phyloP scores from a whole-genome alignment of 768 basidiomycete genomes.

The Panus rudis region DNA sequence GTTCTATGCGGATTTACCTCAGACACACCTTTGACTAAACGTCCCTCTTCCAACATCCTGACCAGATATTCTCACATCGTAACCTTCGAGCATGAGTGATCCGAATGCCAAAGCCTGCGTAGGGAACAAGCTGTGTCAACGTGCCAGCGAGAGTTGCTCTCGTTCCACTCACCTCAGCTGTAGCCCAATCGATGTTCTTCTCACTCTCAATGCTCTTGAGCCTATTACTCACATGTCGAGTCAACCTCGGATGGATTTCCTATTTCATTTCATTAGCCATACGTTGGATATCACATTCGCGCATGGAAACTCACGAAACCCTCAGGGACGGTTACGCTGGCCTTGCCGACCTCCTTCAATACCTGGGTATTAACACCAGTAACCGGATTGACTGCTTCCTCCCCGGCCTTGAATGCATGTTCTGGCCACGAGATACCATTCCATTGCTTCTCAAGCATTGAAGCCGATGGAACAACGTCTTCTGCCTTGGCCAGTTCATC shows the following conservation, averaged over 20 bases:
- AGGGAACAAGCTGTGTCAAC: not conserved
- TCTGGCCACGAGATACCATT: constrained; percentile 50
- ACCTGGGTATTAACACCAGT: constrained; percentile 57
- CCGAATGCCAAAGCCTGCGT: constrained; percentile 81
- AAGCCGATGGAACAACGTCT: constrained; percentile 39
- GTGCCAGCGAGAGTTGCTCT: not conserved
- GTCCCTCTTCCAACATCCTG: constrained; percentile 92
- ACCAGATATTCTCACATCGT: constrained; percentile 82
- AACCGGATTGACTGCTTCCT: constrained; percentile 46
- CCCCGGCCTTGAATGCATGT: constrained; percentile 19
- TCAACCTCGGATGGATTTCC: constrained; percentile 76
- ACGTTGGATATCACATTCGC: not conserved
- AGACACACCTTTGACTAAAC: constrained; percentile 64
- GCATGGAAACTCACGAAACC: constrained; percentile 50
- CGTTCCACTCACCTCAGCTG: constrained; percentile 59
- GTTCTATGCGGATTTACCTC: not conserved
- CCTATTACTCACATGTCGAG: constrained; percentile 73
- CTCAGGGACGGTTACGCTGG: constrained; percentile 54
- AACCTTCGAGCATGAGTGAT: constrained; percentile 74
- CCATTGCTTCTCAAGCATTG: constrained; percentile 71
- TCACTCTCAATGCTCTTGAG: constrained; percentile 62
- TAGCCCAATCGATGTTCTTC: constrained; percentile 80
- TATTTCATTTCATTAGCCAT: too few relatives aligned
- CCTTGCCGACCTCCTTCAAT: constrained; percentile 55
- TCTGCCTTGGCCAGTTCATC: constrained; percentile 45